Evolutionary conservation across 345 rosid genomes (phyloP).

Genomic region (Euphorbia tirucalli): DNA sequence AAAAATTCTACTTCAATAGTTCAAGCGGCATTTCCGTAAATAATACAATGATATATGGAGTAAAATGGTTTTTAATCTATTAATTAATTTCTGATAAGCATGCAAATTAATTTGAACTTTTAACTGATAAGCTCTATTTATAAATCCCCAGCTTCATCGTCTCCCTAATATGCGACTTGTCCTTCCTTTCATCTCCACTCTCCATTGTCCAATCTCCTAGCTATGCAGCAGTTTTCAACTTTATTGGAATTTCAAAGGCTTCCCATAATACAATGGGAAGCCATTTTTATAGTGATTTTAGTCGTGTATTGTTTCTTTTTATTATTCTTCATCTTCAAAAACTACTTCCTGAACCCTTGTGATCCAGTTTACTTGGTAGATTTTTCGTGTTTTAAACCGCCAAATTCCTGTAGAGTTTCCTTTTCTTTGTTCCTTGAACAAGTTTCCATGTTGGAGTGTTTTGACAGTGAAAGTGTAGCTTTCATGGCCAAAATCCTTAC

Average conservation of each 20-base stretch:
- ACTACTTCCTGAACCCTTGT: conserved; percentile 18
- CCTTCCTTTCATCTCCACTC: not conserved
- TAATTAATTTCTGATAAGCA: too few relatives aligned
- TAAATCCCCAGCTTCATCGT: not conserved
- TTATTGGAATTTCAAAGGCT: conserved; percentile 19
- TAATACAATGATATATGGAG: too few relatives aligned
- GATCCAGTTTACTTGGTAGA: conserved; percentile 46
- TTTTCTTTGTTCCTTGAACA: conserved; percentile 43
- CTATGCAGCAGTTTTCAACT: conserved; percentile 6
- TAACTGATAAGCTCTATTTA: too few relatives aligned
- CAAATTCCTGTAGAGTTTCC: conserved; percentile 37
- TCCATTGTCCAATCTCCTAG: not conserved
- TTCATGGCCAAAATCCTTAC: conserved; percentile 55
- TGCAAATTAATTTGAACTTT: too few relatives aligned
- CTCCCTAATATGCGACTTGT: not conserved
- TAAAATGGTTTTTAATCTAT: too few relatives aligned
- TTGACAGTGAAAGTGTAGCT: conserved; percentile 40
- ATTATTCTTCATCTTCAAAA: conserved; percentile 5
- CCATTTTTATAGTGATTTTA: conserved; percentile 22
- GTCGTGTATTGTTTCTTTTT: conserved; percentile 13
- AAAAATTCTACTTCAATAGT: too few relatives aligned
- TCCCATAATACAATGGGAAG: conserved; percentile 15
- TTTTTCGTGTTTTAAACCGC: conserved; percentile 52
- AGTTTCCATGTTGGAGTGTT: conserved; percentile 31
- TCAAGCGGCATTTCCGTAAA: too few relatives aligned